These are phyloP conservation scores for Plasmodium vivax DNA, from an alignment of 169 alveolate genomes.

Conservation along the genomic window DNA sequence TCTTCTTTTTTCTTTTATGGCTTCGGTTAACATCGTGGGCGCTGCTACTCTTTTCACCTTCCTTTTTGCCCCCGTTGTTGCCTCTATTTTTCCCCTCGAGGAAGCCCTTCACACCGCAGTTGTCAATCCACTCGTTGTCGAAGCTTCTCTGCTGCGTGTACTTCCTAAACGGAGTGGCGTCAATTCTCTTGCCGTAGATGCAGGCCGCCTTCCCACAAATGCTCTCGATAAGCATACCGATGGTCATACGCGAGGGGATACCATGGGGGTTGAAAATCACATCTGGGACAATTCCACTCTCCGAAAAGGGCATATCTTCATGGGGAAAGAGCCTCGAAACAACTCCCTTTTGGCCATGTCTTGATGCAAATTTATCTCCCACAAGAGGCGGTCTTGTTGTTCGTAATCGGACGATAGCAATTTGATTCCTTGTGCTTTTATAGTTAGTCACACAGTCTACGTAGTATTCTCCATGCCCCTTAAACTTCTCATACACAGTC, in stretches of 20 bases:
- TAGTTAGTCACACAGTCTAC: slow-evolving; percentile 47
- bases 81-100: neutral
- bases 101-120: slow-evolving; percentile 85
- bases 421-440: neutral
- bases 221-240: slow-evolving; percentile 98
- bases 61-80: slow-evolving; percentile 41
- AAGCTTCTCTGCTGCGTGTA: slow-evolving; percentile 82
- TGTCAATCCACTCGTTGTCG: slow-evolving; percentile 85
- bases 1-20: neutral
- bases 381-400: slow-evolving; percentile 94
- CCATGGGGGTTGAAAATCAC: slow-evolving; percentile 99
- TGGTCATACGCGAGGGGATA: slow-evolving; percentile 99
- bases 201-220: slow-evolving; percentile 99
- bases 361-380: slow-evolving; percentile 99
- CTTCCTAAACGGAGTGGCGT: slow-evolving; percentile 91
- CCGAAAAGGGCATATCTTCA: slow-evolving; percentile 99
- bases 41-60: slow-evolving; percentile 51
- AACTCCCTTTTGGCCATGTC: slow-evolving; percentile 99
- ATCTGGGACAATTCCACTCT: slow-evolving; percentile 99
- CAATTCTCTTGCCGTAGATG: slow-evolving; percentile 94
- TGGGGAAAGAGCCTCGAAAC: slow-evolving; percentile 97
- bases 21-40: neutral
- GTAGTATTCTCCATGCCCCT: slow-evolving; percentile 31
- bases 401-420: slow-evolving; percentile 80
- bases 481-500: slow-evolving; percentile 63